These are phyloP conservation scores for Neurospora discreta DNA, from an alignment of 495 filamentous ascomycete genomes.

Conservation along the genomic window DNA sequence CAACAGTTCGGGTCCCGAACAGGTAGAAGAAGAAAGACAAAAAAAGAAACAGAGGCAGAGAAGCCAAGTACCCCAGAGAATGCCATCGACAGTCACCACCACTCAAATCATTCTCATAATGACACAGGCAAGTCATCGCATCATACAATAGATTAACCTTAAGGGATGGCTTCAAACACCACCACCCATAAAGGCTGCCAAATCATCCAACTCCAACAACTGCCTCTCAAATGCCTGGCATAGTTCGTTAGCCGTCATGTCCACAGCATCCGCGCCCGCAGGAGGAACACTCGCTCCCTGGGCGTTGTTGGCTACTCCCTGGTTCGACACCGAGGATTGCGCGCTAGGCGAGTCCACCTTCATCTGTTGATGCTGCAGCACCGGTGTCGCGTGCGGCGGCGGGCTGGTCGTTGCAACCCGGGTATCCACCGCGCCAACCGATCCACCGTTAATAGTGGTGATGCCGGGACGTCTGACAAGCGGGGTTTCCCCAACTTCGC, in stretches of 20 bases:
- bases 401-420: conserved; percentile 34
- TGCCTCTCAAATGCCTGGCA: conserved; percentile 39
- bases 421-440: conserved; percentile 21
- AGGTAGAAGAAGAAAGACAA: background rate
- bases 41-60: background rate
- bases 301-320: background rate
- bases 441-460: conserved; percentile 40
- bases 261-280: conserved; percentile 16
- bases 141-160: background rate
- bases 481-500: conserved; percentile 26
- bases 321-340: conserved; percentile 18
- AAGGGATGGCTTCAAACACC: conserved; percentile 25
- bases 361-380: conserved; percentile 1
- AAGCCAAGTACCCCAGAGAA: background rate
- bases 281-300: background rate
- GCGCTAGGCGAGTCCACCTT: conserved; percentile 32
- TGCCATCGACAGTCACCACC: background rate
- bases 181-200: conserved; percentile 42
- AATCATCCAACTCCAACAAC: conserved; percentile 37
- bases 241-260: conserved; percentile 40
- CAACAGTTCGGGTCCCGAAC: background rate
- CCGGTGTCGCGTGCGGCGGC: conserved; percentile 14
- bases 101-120: background rate
- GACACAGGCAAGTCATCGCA: background rate
- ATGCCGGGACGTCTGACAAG: conserved; percentile 32